phyloP scores from a whole-genome alignment of 805 yeast genomes.

The Candida sphagnicola region DNA sequence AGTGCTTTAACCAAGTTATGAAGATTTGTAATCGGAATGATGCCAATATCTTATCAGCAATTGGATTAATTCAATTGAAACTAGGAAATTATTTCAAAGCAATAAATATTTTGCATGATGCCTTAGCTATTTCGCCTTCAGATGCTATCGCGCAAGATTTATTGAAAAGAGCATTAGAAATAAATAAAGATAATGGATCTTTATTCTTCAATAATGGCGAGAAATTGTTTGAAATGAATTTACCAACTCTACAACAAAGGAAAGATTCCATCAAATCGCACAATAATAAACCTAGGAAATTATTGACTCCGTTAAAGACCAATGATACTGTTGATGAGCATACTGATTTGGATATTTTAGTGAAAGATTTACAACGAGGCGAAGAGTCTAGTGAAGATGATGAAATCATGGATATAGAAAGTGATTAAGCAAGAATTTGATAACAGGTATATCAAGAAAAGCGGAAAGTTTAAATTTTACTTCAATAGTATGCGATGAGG shows the following conservation, averaged over 20 bases:
- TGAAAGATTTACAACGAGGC: constrained; percentile 40
- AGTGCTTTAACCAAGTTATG: constrained; percentile 72
- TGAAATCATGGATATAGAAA: constrained; percentile 56
- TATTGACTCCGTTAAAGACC: constrained; percentile 19
- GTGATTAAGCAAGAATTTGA: too few species aligned
- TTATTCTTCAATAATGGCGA: constrained; percentile 23
- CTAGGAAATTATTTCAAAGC: constrained; percentile 62
- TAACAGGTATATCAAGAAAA: too few species aligned
- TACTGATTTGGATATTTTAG: constrained; percentile 30
- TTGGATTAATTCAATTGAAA: constrained; percentile 79
- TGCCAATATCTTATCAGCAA: constrained; percentile 68
- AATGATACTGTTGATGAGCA: constrained; percentile 3
- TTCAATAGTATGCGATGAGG: too few species aligned
- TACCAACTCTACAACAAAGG: constrained; percentile 3
- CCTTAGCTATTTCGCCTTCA: constrained; percentile 71
- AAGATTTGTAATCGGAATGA: constrained; percentile 67
- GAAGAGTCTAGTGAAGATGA: constrained; percentile 46
- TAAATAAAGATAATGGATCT: constrained; percentile 34
- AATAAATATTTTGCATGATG: constrained; percentile 72
- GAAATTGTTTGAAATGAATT: constrained; percentile 11
- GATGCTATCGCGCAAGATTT: constrained; percentile 85
- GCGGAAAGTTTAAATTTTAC: too few species aligned
- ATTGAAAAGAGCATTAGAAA: constrained; percentile 71
- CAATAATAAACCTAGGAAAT: constrained; percentile 9
- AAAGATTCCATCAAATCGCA: constrained; percentile 2